phyloP scores from a whole-genome alignment of 768 basidiomycete species.

The Tricholoma saponaceum region DNA sequence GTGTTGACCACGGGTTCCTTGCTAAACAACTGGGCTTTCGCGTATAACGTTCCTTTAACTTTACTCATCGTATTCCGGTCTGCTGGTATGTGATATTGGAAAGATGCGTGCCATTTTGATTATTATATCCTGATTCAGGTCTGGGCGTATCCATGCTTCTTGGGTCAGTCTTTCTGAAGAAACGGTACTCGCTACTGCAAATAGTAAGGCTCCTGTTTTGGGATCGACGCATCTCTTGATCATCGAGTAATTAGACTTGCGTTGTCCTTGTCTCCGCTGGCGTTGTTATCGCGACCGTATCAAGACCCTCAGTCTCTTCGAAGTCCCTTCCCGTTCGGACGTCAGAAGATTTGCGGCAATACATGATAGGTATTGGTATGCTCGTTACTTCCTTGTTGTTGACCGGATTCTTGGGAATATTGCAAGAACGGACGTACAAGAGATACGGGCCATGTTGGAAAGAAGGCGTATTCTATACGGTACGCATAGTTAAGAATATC shows the following conservation, averaged over 20 bases:
- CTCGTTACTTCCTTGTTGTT: slow-evolving; percentile 62
- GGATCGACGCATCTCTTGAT: not conserved
- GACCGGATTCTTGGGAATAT: slow-evolving; percentile 62
- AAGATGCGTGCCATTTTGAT: slow-evolving; percentile 4
- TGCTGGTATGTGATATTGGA: slow-evolving; percentile 46
- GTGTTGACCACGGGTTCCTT: slow-evolving; percentile 64
- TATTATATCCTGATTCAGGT: slow-evolving; percentile 34
- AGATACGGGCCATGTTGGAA: slow-evolving; percentile 77
- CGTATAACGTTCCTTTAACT: slow-evolving; percentile 70
- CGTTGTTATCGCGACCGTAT: slow-evolving; percentile 70
- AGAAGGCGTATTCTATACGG: slow-evolving; percentile 83
- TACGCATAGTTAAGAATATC: slow-evolving; percentile 26
- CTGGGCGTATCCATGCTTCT: slow-evolving; percentile 76
- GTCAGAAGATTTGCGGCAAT: slow-evolving; percentile 38
- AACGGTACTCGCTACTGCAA: slow-evolving; percentile 56
- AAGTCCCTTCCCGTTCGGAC: slow-evolving; percentile 15
- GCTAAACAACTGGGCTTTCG: slow-evolving; percentile 80
- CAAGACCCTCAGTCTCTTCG: slow-evolving; percentile 35
- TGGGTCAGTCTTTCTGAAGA: slow-evolving; percentile 55
- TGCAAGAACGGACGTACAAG: slow-evolving; percentile 75
- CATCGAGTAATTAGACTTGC: slow-evolving; percentile 40
- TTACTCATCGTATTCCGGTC: slow-evolving; percentile 84
- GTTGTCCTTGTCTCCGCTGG: slow-evolving; percentile 67
- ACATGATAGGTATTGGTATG: slow-evolving; percentile 66
- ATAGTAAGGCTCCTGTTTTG: slow-evolving; percentile 39